Evolutionary conservation across 108 stramenopile genomes (phyloP).

Genomic region (Skeletonema costatum): DNA sequence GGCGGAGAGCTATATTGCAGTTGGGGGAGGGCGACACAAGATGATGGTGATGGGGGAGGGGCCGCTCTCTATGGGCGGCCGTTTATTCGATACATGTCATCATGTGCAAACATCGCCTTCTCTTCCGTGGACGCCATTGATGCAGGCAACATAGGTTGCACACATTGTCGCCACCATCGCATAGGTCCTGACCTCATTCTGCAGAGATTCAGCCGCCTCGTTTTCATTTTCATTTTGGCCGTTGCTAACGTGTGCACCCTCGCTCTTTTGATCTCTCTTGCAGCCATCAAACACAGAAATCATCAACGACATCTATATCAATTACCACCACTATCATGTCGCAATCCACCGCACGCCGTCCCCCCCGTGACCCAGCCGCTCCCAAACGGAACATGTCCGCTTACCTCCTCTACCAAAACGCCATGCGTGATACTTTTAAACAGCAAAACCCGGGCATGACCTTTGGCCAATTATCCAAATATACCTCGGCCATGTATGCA

Average conservation of each 20-base stretch:
- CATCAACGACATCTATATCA: background rate
- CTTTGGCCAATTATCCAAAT: conserved; percentile 85
- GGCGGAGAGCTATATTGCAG: background rate
- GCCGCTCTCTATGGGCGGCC: background rate
- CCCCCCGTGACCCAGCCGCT: conserved; percentile 65
- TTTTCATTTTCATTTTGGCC: background rate
- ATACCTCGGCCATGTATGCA: conserved; percentile 85
- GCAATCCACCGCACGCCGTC: conserved; percentile 12
- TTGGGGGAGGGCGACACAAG: no score
- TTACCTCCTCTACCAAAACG: conserved; percentile 80
- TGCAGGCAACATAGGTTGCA: background rate
- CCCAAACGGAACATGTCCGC: conserved; percentile 91
- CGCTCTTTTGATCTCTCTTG: background rate
- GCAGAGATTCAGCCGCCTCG: background rate
- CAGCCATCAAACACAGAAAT: background rate
- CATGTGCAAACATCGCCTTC: background rate
- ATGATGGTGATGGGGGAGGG: background rate
- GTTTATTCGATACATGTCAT: background rate
- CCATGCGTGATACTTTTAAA: conserved; percentile 85
- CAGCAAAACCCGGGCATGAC: conserved; percentile 81
- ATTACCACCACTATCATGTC: background rate
- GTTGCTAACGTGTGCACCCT: background rate
- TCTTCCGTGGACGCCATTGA: background rate
- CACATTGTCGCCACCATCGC: background rate
- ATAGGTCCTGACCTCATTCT: background rate